Conservation (phyloP, 1,284 basidiomycete genomes). For the Ganoderma multipileum region DNA sequence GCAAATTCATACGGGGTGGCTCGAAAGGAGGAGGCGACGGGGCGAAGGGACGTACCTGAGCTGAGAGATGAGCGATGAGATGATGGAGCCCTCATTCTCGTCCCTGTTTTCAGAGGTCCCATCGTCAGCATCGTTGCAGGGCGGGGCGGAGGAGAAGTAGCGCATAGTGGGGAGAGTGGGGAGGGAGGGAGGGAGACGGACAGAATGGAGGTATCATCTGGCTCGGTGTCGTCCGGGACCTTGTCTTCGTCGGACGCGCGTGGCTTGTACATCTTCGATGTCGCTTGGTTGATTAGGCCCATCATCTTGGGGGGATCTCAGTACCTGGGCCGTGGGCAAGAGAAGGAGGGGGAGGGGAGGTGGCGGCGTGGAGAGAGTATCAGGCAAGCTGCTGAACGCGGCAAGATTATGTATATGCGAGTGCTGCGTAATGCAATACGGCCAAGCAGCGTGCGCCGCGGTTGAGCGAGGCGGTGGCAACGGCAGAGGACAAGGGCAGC, state of each 20-base stretch:
- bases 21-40: conserved; percentile 7
- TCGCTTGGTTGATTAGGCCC: conserved; percentile 77
- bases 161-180: conserved; percentile 36
- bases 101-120: conserved; percentile 49
- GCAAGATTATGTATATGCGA: conserved; percentile 8
- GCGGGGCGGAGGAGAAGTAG: conserved; percentile 31
- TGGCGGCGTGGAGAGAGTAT: conserved; percentile 31
- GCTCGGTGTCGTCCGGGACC: conserved; percentile 77
- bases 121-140: conserved; percentile 33
- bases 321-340: conserved; percentile 34
- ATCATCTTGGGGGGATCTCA: conserved; percentile 55
- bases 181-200: conserved; percentile 49
- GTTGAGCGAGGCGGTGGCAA: background rate
- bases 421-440: conserved; percentile 30
- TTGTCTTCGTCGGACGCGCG: conserved; percentile 69
- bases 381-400: conserved; percentile 16
- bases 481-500: background rate
- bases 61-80: conserved; percentile 83
- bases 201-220: conserved; percentile 86
- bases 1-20: background rate
- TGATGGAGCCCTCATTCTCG: conserved; percentile 84
- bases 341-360: conserved; percentile 26
- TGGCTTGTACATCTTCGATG: conserved; percentile 59
- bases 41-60: conserved; percentile 61
- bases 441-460: background rate